These are phyloP conservation scores for Colletotrichum orchidophilum DNA, from an alignment of 2,329 filamentous ascomycete species.

Conservation along the genomic window DNA sequence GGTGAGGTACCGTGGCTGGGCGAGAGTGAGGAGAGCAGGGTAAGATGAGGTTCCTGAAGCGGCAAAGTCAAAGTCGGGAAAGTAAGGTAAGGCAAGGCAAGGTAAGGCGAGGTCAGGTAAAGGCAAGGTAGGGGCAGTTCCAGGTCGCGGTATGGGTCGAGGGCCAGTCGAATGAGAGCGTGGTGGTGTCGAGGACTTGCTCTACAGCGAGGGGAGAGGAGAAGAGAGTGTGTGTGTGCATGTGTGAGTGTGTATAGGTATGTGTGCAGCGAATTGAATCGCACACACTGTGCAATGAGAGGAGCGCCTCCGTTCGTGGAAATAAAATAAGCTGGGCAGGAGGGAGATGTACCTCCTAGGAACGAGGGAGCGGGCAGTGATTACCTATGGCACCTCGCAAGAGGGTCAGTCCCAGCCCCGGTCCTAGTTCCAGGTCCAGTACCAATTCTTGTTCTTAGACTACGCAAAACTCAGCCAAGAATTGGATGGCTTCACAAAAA, in stretches of 20 bases:
- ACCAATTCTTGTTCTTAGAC: neutral
- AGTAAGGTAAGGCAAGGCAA: conserved; percentile 5
- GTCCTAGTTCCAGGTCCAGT: neutral
- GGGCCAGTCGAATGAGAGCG: neutral
- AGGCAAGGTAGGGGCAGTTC: neutral
- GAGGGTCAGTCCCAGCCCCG: neutral
- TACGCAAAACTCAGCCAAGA: neutral
- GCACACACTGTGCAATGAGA: neutral
- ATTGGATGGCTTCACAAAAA: neutral
- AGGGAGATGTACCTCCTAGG: neutral
- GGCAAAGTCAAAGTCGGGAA: neutral
- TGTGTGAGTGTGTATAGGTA: neutral
- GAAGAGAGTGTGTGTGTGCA: neutral
- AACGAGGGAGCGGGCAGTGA: neutral
- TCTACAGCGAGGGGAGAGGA: neutral
- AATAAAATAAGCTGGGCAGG: neutral
- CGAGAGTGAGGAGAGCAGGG: neutral
- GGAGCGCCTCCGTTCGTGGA: neutral
- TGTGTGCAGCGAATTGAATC: neutral
- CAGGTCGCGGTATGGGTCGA: neutral
- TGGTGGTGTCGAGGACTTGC: neutral
- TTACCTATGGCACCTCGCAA: neutral
- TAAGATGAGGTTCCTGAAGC: neutral
- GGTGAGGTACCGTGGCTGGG: neutral
- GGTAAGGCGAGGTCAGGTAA: neutral